Base-by-base conservation (phyloP, 2,329 filamentous ascomycete species). In the Colletotrichum sansevieriae region DNA sequence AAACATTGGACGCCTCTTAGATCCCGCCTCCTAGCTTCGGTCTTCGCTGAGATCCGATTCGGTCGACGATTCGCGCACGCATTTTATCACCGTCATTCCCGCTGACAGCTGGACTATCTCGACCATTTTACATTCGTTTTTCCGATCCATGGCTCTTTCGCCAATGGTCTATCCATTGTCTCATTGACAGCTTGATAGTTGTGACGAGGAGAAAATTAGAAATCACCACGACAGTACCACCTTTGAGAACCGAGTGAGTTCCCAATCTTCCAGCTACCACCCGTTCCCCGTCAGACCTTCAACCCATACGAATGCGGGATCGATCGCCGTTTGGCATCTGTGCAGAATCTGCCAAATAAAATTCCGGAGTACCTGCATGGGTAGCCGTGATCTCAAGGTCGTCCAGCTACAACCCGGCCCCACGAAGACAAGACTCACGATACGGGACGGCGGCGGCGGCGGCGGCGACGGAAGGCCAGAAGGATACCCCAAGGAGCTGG, bases 1-100 rank as follows among this genome's bases (percentile, higher is more conserved):
- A 65, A 68, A 68, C 65, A 68, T 68, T 68, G 65, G 62, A 65
- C 65, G 65, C 65, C 65, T 65, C 65, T 54, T 33, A 65, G 65
- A 65, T 68, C 65, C 62, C 65, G 54, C 22, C 41, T 46, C 15
- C 65, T 68, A 68, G 65, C 35, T 22, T 33, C 41, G 37, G 41
- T 60, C 65, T 59, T 68, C 64, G 65, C 35, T 22, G 18, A 54
- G 59, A 52, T 60, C 65, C 59, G 61, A 68, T 68, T 55, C 65
- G 65, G 65, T 33, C 46, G 39, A 51, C 37, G 29, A 22, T 46
- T 29, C 29, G 9, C 29, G 29, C 29, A 10, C 54, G 35, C 43
- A 43, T 65, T 59, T 58, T 49, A 65, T 54, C 63, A 13, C 39
- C 55, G 44, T 59, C 65, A 47, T 58, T 68, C 65, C 60, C 47